Conservation (phyloP, 805 yeast species). For the Torulaspora indica region DNA sequence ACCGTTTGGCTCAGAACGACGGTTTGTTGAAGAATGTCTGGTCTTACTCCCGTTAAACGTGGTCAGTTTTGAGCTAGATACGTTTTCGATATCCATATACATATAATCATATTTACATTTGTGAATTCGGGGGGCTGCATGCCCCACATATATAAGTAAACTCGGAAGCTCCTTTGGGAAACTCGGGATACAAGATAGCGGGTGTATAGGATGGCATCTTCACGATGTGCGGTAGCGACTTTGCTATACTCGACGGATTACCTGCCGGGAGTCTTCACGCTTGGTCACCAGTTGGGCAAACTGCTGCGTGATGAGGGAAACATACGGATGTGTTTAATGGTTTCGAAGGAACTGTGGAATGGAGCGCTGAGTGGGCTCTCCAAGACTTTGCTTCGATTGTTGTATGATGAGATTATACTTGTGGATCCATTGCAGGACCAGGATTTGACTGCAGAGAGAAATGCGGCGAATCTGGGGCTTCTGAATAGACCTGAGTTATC, state of each 20-base stretch:
- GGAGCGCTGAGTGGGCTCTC: constrained; percentile 17
- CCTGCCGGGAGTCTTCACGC: constrained; percentile 53
- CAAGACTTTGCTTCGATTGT: constrained; percentile 16
- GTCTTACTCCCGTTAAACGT: constrained; percentile 81
- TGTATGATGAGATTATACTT: constrained; percentile 31
- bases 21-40: constrained; percentile 96
- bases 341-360: constrained; percentile 20
- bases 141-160: not conserved
- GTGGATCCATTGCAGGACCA: constrained; percentile 25
- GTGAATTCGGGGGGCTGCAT: constrained; percentile 2
- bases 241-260: constrained; percentile 48
- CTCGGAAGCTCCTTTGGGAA: not conserved
- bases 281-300: constrained; percentile 40
- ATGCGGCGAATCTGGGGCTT: constrained; percentile 30
- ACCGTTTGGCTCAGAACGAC: constrained; percentile 98
- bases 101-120: constrained; percentile 2
- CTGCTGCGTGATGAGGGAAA: constrained; percentile 11
- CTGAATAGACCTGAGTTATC: constrained; percentile 50
- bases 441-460: constrained; percentile 15
- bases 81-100: constrained; percentile 8
- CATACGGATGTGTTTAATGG: constrained; percentile 19
- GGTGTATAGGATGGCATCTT: constrained; percentile 2
- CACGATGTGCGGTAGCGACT: constrained; percentile 29
- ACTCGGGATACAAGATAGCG: not conserved
- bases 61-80: constrained; percentile 7